phyloP scores from a whole-genome alignment of 805 yeast species.

The Candida tallmaniae region DNA sequence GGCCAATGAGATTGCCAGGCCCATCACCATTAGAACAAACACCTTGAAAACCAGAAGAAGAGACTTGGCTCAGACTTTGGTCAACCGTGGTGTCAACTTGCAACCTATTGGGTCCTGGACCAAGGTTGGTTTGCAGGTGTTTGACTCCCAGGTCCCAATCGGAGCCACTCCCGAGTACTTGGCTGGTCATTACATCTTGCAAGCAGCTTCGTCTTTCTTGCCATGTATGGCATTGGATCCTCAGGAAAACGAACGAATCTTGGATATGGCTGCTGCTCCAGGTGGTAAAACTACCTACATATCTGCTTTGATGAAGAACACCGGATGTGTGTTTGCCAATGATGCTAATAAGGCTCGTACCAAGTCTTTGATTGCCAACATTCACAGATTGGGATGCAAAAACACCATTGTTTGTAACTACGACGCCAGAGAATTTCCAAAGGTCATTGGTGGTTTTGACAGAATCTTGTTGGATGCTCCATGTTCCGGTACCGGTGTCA shows the following conservation, averaged over 20 bases:
- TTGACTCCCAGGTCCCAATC: conserved; percentile 98
- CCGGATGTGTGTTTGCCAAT: conserved; percentile 96
- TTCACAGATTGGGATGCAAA: conserved; percentile 94
- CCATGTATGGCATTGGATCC: conserved; percentile 98
- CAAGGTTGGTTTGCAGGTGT: conserved; percentile 94
- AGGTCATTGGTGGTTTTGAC: conserved; percentile 97
- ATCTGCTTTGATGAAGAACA: conserved; percentile 95
- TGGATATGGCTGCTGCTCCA: conserved; percentile 99
- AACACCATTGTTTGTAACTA: conserved; percentile 96
- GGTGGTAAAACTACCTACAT: conserved; percentile 98
- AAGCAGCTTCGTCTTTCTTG: conserved; percentile 96
- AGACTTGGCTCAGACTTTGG: conserved; percentile 90
- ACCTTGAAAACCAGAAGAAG: conserved; percentile 92
- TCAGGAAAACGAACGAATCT: conserved; percentile 90
- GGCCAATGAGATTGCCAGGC: conserved; percentile 96
- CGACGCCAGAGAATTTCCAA: conserved; percentile 98
- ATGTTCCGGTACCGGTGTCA: conserved; percentile 99
- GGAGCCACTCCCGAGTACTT: conserved; percentile 99
- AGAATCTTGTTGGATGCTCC: conserved; percentile 96
- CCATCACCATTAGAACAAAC: conserved; percentile 96
- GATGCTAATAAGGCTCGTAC: conserved; percentile 97
- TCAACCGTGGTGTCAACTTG: conserved; percentile 93
- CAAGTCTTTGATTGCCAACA: conserved; percentile 92
- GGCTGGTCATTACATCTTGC: conserved; percentile 96
- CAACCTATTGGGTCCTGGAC: conserved; percentile 99